Percentiles rank a stretch among this genome's conserved stretches.
Conservation (phyloP, 2,329 filamentous ascomycete genomes). For the Penicillium sclerotiorum region DNA sequence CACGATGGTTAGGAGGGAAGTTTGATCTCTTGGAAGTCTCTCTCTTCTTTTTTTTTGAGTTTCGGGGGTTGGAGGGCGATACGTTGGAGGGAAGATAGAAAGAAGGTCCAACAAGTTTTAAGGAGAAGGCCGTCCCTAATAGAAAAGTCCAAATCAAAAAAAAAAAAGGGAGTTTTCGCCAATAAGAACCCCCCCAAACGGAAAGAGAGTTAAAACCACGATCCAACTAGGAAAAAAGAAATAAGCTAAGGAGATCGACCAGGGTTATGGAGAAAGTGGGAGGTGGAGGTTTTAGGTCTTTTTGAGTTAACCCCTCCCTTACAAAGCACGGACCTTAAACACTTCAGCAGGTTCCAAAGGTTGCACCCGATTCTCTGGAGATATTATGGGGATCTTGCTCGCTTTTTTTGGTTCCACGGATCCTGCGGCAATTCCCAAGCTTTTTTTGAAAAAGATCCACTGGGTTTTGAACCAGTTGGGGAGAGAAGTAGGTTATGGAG, state of each 20-base stretch:
- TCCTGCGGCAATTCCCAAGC: slow-evolving; percentile 33
- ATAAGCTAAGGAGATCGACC: slow-evolving; percentile 1
- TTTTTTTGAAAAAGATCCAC: slow-evolving; percentile 15
- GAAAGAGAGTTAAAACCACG: no score
- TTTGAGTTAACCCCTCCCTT: background rate
- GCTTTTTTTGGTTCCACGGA: slow-evolving; percentile 24
- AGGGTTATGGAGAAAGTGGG: background rate
- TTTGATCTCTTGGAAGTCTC: background rate
- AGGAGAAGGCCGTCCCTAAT: no score
- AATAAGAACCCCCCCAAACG: no score
- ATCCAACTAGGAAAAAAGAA: background rate
- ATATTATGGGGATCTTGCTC: slow-evolving; percentile 28
- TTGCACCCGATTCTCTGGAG: slow-evolving; percentile 24
- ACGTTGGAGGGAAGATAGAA: no score
- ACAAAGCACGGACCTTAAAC: slow-evolving; percentile 25
- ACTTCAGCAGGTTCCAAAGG: slow-evolving; percentile 25
- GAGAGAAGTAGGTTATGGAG: background rate
- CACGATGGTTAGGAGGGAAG: background rate
- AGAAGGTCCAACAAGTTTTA: no score
- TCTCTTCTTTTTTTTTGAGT: no score
- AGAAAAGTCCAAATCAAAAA: no score
- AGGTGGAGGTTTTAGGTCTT: background rate
- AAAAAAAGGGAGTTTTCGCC: no score
- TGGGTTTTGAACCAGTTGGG: background rate
- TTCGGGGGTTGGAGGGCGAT: no score